A percentile compares a stretch with the other conserved stretches of the same genome.
Evolutionary conservation across 73 alveolate species (phyloP).

Genomic region (Paramecium tetraurelia): DNA sequence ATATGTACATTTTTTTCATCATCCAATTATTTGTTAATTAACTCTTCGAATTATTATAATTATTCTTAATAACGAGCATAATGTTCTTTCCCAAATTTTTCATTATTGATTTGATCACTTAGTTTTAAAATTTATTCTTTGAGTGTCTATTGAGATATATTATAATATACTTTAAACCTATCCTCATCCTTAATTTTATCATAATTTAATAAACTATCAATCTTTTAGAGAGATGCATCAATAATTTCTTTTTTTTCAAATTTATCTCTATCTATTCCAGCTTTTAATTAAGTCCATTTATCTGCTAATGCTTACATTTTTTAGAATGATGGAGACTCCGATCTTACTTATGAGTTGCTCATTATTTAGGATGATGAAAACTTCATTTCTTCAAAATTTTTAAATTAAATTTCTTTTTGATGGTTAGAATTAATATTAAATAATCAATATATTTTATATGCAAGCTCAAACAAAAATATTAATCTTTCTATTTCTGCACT

Average conservation of each 20-base stretch:
- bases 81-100: not conserved
- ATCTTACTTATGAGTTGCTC: conserved; percentile 3
- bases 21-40: not conserved
- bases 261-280: conserved; percentile 20
- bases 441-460: not conserved
- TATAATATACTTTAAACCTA: not conserved
- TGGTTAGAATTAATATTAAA: not conserved
- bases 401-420: not conserved
- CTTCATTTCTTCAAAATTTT: not conserved
- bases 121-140: not conserved
- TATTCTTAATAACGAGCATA: not conserved
- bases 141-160: not conserved
- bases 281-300: not conserved
- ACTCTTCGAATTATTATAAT: not conserved
- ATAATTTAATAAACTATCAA: conserved; percentile 4
- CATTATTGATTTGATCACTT: not conserved
- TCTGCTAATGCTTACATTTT: conserved; percentile 32
- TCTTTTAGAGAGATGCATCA: conserved; percentile 7
- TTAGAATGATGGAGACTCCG: conserved; percentile 23
- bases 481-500: not conserved
- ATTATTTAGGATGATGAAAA: not conserved
- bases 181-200: conserved; percentile 47
- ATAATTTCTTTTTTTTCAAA: conserved; percentile 36
- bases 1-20: not conserved
- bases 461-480: not conserved